A percentile compares a stretch with the other conserved stretches of the same genome.
Evolutionary conservation across 1,139 yeast genomes (phyloP).

Genomic region (Schizosaccharomyces versatilis): DNA sequence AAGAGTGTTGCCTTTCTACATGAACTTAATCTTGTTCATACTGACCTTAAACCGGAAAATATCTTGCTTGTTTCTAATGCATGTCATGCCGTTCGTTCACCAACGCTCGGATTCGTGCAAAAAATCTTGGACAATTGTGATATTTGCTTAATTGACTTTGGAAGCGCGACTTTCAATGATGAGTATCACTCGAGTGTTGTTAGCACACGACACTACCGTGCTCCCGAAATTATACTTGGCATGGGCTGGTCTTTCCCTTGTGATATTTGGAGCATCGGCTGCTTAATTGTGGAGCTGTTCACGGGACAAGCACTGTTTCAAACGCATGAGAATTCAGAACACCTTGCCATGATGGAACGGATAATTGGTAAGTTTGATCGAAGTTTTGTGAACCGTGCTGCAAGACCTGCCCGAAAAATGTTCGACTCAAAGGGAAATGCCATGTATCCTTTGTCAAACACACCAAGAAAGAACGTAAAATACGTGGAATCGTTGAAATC

Average conservation of each 20-base stretch:
- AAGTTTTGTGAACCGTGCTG: conserved; percentile 16
- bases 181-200: conserved; percentile 86
- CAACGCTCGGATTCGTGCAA: conserved; percentile 13
- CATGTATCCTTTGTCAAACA: conserved; percentile 1
- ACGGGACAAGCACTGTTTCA: conserved; percentile 92
- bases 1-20: conserved; percentile 76
- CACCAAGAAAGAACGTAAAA: not conserved
- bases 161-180: conserved; percentile 75
- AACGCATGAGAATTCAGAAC: conserved; percentile 86
- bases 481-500: not conserved
- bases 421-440: not conserved
- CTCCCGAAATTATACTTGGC: conserved; percentile 88
- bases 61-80: conserved; percentile 34
- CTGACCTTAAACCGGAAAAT: conserved; percentile 90
- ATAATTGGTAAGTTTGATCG: conserved; percentile 26
- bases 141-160: conserved; percentile 84
- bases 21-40: conserved; percentile 72
- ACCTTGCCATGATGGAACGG: conserved; percentile 82
- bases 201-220: conserved; percentile 80
- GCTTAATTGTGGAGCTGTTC: conserved; percentile 71
- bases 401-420: conserved; percentile 5
- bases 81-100: conserved; percentile 1
- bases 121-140: conserved; percentile 53
- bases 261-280: conserved; percentile 92
- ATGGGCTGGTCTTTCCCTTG: conserved; percentile 87